These are phyloP conservation scores for Epichloe elymi DNA, from an alignment of 2,329 filamentous ascomycete species.

Conservation along the genomic window DNA sequence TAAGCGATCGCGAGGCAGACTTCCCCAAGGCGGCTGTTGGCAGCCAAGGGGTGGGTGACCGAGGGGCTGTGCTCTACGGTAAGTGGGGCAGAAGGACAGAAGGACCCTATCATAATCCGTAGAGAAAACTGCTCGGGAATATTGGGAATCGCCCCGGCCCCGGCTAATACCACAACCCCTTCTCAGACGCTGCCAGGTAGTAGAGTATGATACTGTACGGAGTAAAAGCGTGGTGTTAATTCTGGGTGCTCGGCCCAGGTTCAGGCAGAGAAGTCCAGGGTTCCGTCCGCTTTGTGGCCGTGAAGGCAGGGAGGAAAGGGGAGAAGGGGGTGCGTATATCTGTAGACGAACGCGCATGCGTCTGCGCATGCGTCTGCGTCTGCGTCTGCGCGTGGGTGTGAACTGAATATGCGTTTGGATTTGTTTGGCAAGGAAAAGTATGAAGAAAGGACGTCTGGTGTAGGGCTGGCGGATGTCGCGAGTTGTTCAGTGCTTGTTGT, in stretches of 20 bases:
- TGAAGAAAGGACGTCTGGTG: background rate
- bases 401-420: background rate
- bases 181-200: conserved; percentile 1
- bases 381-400: background rate
- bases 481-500: background rate
- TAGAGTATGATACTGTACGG: background rate
- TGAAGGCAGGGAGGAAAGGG: too few species aligned
- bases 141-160: conserved; percentile 2
- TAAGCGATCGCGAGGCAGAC: conserved; percentile 27
- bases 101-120: conserved; percentile 4
- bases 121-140: background rate
- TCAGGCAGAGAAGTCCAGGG: too few species aligned
- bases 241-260: too few species aligned
- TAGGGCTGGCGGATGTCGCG: conserved; percentile 3
- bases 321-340: background rate
- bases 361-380: background rate
- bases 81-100: conserved; percentile 5
- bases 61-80: conserved; percentile 13
- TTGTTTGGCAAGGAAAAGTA: background rate
- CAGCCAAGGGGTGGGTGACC: conserved; percentile 23
- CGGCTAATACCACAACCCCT: background rate
- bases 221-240: too few species aligned
- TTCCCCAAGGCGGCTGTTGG: conserved; percentile 31
- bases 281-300: too few species aligned
- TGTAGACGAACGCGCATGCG: background rate